Evolutionary conservation across 2,329 filamentous ascomycete species (phyloP), one percentile per base, ranked within the genome.

Genomic region (Beauveria sp.): DNA sequence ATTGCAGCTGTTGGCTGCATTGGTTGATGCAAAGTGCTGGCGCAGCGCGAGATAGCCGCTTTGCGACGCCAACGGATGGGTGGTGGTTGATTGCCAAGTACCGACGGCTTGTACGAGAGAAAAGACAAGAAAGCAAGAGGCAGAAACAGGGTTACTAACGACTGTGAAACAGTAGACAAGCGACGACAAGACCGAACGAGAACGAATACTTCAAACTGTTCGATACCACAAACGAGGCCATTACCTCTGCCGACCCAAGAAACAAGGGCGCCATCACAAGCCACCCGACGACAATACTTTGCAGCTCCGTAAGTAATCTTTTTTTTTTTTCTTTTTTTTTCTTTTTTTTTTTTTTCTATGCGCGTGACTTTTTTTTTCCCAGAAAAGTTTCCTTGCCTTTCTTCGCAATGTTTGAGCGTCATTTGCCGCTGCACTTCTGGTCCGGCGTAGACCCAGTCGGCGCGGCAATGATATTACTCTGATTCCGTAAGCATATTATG

Each of bases 401-500:
- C 5, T n/a, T 28, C 2, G 5, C 45, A 5, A 2, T 58, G 31
- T 20, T 24, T 12, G 22, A 6, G 8, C 18, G 45, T 26, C 31
- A 58, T 20, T 42, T 22, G 12, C 7, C 22, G 14, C 34, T 9
- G 14, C 49, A 34, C 34, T 38, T 28, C 48, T 18, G 6, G 26
- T 12, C 24, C n/a, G 14, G 48, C 26, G 24, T 28, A 52, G 49
- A 42, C 51, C 20, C 52, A 55, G n/a, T 6, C 16, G 34, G 53
- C 24, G 9, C 26, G 38, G 24, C 22, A 0, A 26, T 18, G 56
- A 38, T 60, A 60, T 60, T 60, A 60, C 58, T 53, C 58, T 60
- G 46, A 2, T 51, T 28, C 58, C 49, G 58, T 60, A 52, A 60
- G 58, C 58, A 54, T 60, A 60, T 60, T 60, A 60, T 60, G 58